Percentiles rank a stretch among this genome's conserved stretches.
These are phyloP conservation scores for Canariomyces notabilis DNA, from an alignment of 2,329 filamentous ascomycete species.

Conservation along the genomic window DNA sequence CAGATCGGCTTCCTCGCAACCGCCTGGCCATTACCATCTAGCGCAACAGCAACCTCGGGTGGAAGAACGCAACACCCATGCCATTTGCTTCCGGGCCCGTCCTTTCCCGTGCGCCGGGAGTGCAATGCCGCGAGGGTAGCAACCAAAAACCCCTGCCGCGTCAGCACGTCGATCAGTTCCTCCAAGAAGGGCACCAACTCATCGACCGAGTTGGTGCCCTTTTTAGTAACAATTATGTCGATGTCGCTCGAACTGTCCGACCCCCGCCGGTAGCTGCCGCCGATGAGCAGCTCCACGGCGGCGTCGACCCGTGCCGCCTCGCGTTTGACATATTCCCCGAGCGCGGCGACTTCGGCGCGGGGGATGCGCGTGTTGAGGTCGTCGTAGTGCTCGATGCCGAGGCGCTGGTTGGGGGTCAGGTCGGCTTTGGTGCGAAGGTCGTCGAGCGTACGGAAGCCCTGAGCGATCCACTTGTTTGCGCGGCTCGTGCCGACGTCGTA, in stretches of 20 bases:
- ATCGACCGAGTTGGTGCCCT: conserved; percentile 45
- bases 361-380: conserved; percentile 79
- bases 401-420: conserved; percentile 62
- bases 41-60: no score
- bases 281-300: conserved; percentile 64
- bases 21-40: no score
- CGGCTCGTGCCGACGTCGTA: conserved; percentile 71
- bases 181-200: conserved; percentile 60
- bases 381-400: conserved; percentile 74
- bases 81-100: conserved; percentile 68
- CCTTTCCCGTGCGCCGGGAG: conserved; percentile 31
- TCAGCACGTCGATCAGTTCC: conserved; percentile 58
- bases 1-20: conserved; percentile 47
- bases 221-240: conserved; percentile 75
- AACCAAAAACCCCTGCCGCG: conserved; percentile 60
- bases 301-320: conserved; percentile 57
- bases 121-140: conserved; percentile 57
- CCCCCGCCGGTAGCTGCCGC: conserved; percentile 82
- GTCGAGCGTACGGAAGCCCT: conserved; percentile 68
- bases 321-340: conserved; percentile 59
- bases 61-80: conserved; percentile 78
- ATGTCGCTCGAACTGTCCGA: conserved; percentile 72
- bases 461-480: conserved; percentile 70
- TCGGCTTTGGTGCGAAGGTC: conserved; percentile 60
- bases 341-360: conserved; percentile 64